Percentiles rank a stretch among this genome's conserved stretches.
Conservation (phyloP, 2,329 filamentous ascomycete species). For the Pseudogymnoascus sp. region DNA sequence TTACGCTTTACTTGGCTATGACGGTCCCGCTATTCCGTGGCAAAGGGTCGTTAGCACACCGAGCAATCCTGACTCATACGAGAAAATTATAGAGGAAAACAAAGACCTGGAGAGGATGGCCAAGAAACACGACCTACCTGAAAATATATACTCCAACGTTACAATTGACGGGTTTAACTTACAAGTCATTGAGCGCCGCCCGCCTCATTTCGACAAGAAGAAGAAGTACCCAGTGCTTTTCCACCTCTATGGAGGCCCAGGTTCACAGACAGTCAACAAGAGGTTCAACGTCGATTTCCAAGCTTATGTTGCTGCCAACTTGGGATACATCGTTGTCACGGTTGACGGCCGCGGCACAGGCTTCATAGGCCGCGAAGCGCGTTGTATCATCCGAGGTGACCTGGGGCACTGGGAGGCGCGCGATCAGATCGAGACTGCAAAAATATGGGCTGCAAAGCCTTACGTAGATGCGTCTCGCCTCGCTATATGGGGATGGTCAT, state of each 20-base stretch:
- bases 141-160: constrained; percentile 73
- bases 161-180: constrained; percentile 70
- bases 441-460: constrained; percentile 68
- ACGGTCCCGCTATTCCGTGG: constrained; percentile 78
- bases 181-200: constrained; percentile 73
- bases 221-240: constrained; percentile 92
- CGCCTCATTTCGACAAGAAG: constrained; percentile 74
- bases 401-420: constrained; percentile 76
- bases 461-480: constrained; percentile 79
- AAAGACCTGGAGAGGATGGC: constrained; percentile 57
- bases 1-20: constrained; percentile 76
- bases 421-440: constrained; percentile 86
- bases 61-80: constrained; percentile 53
- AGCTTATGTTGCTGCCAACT: constrained; percentile 70
- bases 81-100: constrained; percentile 73
- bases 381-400: constrained; percentile 73
- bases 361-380: constrained; percentile 73
- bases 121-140: constrained; percentile 69
- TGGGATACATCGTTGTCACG: constrained; percentile 91
- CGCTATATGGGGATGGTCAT: constrained; percentile 98
- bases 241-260: constrained; percentile 86
- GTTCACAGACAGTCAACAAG: constrained; percentile 81
- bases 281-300: constrained; percentile 82
- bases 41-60: constrained; percentile 85
- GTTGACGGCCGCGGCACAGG: constrained; percentile 92